Evolutionary conservation across 225 moss, liverwort and hornwort species (phyloP).

Genomic region (Physcomitrium patens): DNA sequence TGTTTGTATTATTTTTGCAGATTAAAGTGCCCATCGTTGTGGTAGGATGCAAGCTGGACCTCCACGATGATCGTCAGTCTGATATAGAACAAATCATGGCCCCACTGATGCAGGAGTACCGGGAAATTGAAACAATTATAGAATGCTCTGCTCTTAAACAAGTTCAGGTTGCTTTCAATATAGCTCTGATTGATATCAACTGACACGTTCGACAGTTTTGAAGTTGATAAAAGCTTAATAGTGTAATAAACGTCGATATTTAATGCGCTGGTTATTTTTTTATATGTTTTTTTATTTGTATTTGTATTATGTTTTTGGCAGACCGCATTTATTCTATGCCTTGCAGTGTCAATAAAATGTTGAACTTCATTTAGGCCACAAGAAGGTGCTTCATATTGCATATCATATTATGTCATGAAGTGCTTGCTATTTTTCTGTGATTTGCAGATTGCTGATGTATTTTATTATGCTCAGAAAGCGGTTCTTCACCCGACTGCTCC

Average conservation of each 20-base stretch:
- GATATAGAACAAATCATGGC: conserved; percentile 88
- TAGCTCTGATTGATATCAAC: neutral
- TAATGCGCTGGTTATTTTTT: too few species aligned
- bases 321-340: neutral
- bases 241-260: too few species aligned
- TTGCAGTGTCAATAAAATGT: neutral
- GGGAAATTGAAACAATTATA: conserved; percentile 89
- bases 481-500: conserved; percentile 92
- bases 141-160: conserved; percentile 89
- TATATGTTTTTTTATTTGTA: too few species aligned
- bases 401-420: conserved; percentile 13
- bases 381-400: neutral
- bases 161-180: conserved; percentile 62
- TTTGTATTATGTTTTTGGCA: too few species aligned
- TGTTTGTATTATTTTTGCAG: conserved; percentile 40
- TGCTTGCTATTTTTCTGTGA: neutral
- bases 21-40: conserved; percentile 84
- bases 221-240: too few species aligned
- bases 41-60: conserved; percentile 93
- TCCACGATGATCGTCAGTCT: conserved; percentile 79
- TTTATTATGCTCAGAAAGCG: conserved; percentile 92
- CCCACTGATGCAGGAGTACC: conserved; percentile 89
- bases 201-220: too few species aligned
- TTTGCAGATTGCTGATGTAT: conserved; percentile 87
- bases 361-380: neutral